These are phyloP conservation scores for Fusarium sp. DNA, from an alignment of 2,329 filamentous ascomycete genomes.

Conservation along the genomic window DNA sequence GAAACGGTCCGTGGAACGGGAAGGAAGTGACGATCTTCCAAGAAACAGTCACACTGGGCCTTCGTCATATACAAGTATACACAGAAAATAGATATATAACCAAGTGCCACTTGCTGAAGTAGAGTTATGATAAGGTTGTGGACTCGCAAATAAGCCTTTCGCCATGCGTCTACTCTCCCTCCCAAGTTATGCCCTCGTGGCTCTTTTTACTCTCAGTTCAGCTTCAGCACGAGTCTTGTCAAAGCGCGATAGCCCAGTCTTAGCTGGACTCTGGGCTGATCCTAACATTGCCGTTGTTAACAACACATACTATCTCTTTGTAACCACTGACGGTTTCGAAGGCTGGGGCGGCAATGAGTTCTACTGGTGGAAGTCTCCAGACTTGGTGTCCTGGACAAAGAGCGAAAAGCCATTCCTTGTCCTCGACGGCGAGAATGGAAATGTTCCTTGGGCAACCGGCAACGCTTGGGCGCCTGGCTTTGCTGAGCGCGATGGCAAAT, in stretches of 20 bases:
- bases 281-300: conserved; percentile 59
- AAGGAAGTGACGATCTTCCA: background rate
- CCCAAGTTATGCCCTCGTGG: background rate
- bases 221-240: background rate
- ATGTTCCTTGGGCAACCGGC: conserved; percentile 73
- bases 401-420: conserved; percentile 56
- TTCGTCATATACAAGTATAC: background rate
- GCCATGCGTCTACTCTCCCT: conserved; percentile 12
- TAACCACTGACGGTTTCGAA: conserved; percentile 58
- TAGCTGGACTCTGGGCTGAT: conserved; percentile 56
- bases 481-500: conserved; percentile 68
- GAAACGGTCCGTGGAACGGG: conserved; percentile 4
- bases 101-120: background rate
- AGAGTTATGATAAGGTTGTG: too few species aligned
- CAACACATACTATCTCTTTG: conserved; percentile 59
- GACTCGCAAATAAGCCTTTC: background rate
- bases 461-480: conserved; percentile 76
- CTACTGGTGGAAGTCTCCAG: conserved; percentile 58
- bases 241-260: conserved; percentile 49
- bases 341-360: conserved; percentile 60
- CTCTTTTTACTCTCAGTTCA: background rate
- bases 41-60: background rate
- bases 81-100: background rate
- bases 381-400: conserved; percentile 57
- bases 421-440: conserved; percentile 57